Conservation (phyloP, 164 flowering plant species). For the Cinnamomum micranthum region DNA sequence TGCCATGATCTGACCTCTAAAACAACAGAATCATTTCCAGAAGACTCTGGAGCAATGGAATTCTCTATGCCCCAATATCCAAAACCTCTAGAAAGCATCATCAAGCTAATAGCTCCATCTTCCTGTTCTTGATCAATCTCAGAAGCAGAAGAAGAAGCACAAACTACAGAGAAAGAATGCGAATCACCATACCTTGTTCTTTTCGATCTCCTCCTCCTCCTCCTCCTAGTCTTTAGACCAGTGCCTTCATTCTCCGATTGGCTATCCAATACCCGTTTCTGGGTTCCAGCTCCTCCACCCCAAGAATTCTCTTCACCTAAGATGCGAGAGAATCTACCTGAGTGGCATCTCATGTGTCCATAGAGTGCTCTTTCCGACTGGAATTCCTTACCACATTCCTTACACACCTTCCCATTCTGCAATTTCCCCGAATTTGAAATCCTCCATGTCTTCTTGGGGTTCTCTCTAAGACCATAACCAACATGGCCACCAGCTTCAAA, state of each 20-base stretch:
- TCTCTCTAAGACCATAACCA: slow-evolving; percentile 13
- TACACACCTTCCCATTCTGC: slow-evolving; percentile 39
- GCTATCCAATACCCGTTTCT: slow-evolving; percentile 39
- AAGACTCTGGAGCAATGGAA: slow-evolving; percentile 47
- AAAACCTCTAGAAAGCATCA: slow-evolving; percentile 81
- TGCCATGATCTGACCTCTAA: slow-evolving; percentile 49
- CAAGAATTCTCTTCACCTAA: slow-evolving; percentile 24
- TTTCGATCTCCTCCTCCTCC: slow-evolving; percentile 40
- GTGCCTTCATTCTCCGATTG: slow-evolving; percentile 55
- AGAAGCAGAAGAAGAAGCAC: slow-evolving; percentile 46
- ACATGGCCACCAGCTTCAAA: slow-evolving; percentile 1
- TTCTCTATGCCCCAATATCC: slow-evolving; percentile 33
- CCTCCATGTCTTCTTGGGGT: slow-evolving; percentile 71
- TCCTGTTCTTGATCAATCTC: slow-evolving; percentile 70
- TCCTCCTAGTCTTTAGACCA: slow-evolving; percentile 25
- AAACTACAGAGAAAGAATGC: slow-evolving; percentile 29
- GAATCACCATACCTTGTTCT: slow-evolving; percentile 26
- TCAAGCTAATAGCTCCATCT: slow-evolving; percentile 72
- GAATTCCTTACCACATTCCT: slow-evolving; percentile 81
- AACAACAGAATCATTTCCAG: slow-evolving; percentile 62
- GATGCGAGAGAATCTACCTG: slow-evolving; percentile 27
- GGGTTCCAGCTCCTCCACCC: slow-evolving; percentile 16
- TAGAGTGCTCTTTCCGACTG: slow-evolving; percentile 69
- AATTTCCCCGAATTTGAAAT: slow-evolving; percentile 26
- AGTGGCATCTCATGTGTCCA: slow-evolving; percentile 85